Evolutionary conservation across 352 stramenopile genomes (phyloP).

Genomic region (Blastocystis sp.): DNA sequence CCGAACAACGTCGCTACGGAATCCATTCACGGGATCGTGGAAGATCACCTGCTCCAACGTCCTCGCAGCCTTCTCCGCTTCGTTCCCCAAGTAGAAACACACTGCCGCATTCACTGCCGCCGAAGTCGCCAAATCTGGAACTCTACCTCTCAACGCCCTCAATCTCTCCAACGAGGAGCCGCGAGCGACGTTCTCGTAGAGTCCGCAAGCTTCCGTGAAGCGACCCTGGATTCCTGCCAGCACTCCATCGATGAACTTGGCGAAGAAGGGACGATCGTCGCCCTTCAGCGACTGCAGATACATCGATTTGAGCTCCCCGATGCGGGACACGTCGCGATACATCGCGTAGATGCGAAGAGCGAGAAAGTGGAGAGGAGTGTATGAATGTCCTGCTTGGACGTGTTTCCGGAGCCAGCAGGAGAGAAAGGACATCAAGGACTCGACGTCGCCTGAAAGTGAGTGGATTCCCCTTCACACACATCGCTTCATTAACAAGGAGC

Average conservation of each 20-base stretch:
- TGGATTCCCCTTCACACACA: too few species aligned
- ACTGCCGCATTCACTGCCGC: not conserved
- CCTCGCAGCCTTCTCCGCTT: not conserved
- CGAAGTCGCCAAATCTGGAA: not conserved
- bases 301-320: too few species aligned
- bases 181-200: not conserved
- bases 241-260: not conserved
- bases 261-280: not conserved
- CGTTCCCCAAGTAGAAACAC: not conserved
- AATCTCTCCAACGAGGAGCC: not conserved
- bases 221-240: not conserved
- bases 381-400: not conserved
- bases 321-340: too few species aligned
- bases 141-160: not conserved
- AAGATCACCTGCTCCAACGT: not conserved
- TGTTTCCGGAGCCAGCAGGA: not conserved
- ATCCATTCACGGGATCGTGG: not conserved
- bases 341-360: not conserved
- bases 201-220: not conserved
- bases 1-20: not conserved
- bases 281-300: too few species aligned
- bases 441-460: not conserved
- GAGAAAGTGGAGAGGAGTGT: not conserved
- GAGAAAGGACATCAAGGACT: not conserved
- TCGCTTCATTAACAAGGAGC: not conserved